Percentiles rank a stretch among this genome's conserved stretches.
phyloP scores from a whole-genome alignment of 768 basidiomycete species.

The Auricularia sp. region DNA sequence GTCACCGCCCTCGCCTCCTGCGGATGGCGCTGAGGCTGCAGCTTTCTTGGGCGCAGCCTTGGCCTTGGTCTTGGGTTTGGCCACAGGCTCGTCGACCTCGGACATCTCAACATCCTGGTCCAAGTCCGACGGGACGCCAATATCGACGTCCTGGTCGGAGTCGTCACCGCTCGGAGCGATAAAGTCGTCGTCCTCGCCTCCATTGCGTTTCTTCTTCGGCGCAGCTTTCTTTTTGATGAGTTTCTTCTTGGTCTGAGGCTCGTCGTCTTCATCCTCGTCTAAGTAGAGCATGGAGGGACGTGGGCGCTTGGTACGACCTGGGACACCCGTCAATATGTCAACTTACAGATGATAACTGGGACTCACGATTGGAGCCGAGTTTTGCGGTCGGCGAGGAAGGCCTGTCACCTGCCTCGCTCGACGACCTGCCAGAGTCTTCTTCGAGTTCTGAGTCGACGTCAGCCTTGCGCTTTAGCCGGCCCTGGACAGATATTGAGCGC shows the following conservation, averaged over 20 bases:
- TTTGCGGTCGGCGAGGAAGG: conserved; percentile 17
- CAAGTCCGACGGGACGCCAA: conserved; percentile 1
- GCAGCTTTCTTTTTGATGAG: conserved; percentile 1
- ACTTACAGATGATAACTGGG: neutral
- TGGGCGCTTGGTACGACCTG: conserved; percentile 50
- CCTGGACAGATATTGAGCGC: neutral
- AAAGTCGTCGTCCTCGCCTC: conserved; percentile 58
- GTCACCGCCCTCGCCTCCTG: neutral
- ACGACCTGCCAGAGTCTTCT: conserved; percentile 12
- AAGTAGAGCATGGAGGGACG: conserved; percentile 40
- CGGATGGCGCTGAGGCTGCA: conserved; percentile 18
- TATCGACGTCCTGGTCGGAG: conserved; percentile 18
- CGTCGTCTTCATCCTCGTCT: conserved; percentile 25
- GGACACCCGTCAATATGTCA: conserved; percentile 3
- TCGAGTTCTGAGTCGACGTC: conserved; percentile 39
- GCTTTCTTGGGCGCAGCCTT: conserved; percentile 21
- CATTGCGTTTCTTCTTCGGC: conserved; percentile 3
- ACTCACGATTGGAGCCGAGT: neutral
- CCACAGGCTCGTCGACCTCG: conserved; percentile 7
- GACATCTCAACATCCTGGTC: conserved; percentile 5
- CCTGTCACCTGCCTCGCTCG: conserved; percentile 18
- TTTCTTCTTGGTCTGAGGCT: conserved; percentile 36
- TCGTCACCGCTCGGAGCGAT: conserved; percentile 39
- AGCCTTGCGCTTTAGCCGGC: conserved; percentile 46
- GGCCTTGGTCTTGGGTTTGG: conserved; percentile 8